phyloP scores from a whole-genome alignment of 2,329 filamentous ascomycete species.

The Fusarium sp. region DNA sequence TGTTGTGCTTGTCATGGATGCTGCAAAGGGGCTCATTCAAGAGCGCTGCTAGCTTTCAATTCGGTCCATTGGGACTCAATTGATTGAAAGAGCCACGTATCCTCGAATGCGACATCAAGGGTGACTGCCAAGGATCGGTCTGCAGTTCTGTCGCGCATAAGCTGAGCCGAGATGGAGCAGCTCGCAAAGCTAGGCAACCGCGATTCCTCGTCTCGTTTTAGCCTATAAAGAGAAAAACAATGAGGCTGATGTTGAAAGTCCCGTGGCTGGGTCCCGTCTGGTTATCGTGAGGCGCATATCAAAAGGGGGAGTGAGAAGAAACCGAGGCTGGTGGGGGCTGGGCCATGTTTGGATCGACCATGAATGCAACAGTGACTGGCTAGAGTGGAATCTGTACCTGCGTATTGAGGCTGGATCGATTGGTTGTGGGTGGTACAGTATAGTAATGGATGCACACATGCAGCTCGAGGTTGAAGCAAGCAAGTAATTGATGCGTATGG shows the following conservation, averaged over 20 bases:
- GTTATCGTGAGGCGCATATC: conserved; percentile 1
- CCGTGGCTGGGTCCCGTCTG: conserved; percentile 2
- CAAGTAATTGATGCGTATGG: neutral
- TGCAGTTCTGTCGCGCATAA: conserved; percentile 24
- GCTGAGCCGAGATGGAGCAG: neutral
- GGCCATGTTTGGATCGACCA: conserved; percentile 11
- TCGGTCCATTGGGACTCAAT: conserved; percentile 2
- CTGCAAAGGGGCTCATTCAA: conserved; percentile 6
- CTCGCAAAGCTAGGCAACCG: neutral
- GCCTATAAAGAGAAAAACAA: neutral
- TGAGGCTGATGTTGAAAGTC: conserved; percentile 4
- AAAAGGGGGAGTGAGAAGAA: neutral
- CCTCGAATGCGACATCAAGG: conserved; percentile 2
- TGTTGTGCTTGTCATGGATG: neutral
- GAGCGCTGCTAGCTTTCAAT: conserved; percentile 23
- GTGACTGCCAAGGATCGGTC: conserved; percentile 3
- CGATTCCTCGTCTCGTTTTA: neutral
- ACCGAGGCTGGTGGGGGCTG: conserved; percentile 25
- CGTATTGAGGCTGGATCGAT: conserved; percentile 25
- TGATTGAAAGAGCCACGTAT: conserved; percentile 27
- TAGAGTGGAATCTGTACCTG: conserved; percentile 24
- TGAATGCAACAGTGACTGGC: conserved; percentile 5
- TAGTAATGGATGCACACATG: neutral
- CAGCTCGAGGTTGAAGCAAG: neutral
- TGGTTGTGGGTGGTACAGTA: neutral